Base-by-base conservation (phyloP, 148 eudicot species). In the Amaranthus cruentus region DNA sequence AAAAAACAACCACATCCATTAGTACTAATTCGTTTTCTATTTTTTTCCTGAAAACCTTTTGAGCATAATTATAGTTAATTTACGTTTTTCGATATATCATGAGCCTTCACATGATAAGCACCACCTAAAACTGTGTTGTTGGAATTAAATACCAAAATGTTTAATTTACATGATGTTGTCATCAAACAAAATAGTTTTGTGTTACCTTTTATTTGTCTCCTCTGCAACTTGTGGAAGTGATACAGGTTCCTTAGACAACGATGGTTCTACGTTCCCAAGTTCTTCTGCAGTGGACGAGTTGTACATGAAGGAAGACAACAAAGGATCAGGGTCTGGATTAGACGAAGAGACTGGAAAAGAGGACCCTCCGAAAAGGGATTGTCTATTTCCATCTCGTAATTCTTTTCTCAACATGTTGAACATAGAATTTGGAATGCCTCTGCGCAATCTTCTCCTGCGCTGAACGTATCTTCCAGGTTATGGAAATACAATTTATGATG, bases 371-470 rank as follows among this genome's bases (percentile, higher is more conserved):
- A 89, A 82, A 74, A 88, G 85, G 68, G 96, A 85, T 51, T 87
- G 93, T 38, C 86, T 72, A 68, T 78, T 90, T 73, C 91, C 93
- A 21, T 88, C 98, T 60, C 84, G 84, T 77, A 92, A 72, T 75
- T 95, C 97, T 84, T 80, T 90, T 59, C 85, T 87, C 80, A 88
- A 66, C 59, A 85, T 71, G 70, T 83, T 80, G 66, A 91, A 78
- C 82, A 91, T 75, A 72, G 87, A 84, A 78, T 80, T 88, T 48
- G 93, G 75, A 51, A 84, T 86, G 44, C 88, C 85, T 77, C 82
- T 85, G 0, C 97, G 92, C 4, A 68, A 77, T 78, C 92, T 89
- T 78, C 97, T 88, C 80, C 79, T 92, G 52, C 99, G 92, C 77
- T 90, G 97, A 77, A 92, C 87, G 97, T 95, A 76, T 68, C 54